Percentiles rank a stretch among this genome's conserved stretches.
Conservation (phyloP, 2,329 filamentous ascomycete genomes). For the Nannizziopsis barbatae region DNA sequence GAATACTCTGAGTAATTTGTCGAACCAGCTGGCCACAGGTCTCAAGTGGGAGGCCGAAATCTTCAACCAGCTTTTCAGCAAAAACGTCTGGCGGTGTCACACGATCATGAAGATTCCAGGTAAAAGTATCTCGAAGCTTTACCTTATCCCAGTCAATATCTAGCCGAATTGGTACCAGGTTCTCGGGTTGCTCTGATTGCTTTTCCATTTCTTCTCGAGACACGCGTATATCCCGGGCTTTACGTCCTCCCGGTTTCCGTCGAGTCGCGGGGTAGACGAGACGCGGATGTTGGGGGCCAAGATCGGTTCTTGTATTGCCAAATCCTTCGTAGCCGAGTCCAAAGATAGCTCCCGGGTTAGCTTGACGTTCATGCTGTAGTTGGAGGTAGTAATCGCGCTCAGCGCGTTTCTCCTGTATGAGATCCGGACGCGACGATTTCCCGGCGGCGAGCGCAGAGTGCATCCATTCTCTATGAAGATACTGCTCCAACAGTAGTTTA, state of each 20-base stretch:
- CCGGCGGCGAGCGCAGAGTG: constrained; percentile 45
- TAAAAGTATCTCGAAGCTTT: constrained; percentile 92
- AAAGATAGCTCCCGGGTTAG: constrained; percentile 50
- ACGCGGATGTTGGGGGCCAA: constrained; percentile 50
- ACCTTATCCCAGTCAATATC: constrained; percentile 95
- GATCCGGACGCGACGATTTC: constrained; percentile 44
- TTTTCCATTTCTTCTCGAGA: constrained; percentile 67
- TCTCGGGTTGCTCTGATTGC: constrained; percentile 83
- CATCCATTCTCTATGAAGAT: constrained; percentile 53
- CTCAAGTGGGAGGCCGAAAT: constrained; percentile 64
- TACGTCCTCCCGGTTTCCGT: constrained; percentile 63
- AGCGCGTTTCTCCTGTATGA: constrained; percentile 52
- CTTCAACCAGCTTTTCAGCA: constrained; percentile 79
- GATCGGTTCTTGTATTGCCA: constrained; percentile 75
- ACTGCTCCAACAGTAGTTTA: constrained; percentile 50
- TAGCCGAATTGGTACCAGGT: constrained; percentile 78
- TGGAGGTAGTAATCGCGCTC: constrained; percentile 60
- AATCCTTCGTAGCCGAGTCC: constrained; percentile 73
- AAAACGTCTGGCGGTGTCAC: constrained; percentile 70
- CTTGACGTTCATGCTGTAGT: constrained; percentile 48
- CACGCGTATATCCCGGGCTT: constrained; percentile 61
- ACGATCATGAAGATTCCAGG: constrained; percentile 94
- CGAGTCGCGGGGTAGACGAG: constrained; percentile 72
- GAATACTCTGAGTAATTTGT: constrained; percentile 58
- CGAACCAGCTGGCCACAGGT: constrained; percentile 45